Conservation (phyloP, 2,329 filamentous ascomycete species). For the Ophiocordyceps camponoti-rufipedis region DNA sequence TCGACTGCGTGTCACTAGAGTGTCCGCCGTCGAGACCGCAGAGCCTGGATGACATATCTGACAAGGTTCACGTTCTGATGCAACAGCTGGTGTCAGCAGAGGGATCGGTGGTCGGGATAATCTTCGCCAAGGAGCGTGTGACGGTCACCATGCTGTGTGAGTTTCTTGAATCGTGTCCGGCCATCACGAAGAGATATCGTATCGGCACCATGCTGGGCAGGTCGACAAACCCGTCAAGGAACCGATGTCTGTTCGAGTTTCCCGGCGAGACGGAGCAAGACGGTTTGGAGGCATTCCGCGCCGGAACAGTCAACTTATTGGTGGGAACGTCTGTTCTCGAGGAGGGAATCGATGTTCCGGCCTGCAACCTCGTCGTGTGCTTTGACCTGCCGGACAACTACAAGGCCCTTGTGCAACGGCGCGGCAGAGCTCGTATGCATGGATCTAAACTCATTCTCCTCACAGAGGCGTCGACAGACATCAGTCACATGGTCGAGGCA, state of each 20-base stretch:
- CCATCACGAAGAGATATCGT: slow-evolving; percentile 23
- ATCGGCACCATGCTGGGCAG: slow-evolving; percentile 36
- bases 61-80: slow-evolving; percentile 40
- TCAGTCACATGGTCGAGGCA: slow-evolving; percentile 34
- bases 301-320: slow-evolving; percentile 35
- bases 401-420: slow-evolving; percentile 41
- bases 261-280: slow-evolving; percentile 13
- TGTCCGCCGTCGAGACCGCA: slow-evolving; percentile 4
- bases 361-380: slow-evolving; percentile 43
- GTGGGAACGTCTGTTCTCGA: slow-evolving; percentile 47
- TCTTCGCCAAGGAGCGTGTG: slow-evolving; percentile 48
- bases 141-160: slow-evolving; percentile 41
- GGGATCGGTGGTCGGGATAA: slow-evolving; percentile 33
- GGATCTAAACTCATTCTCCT: slow-evolving; percentile 32
- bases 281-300: slow-evolving; percentile 28
- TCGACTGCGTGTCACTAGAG: slow-evolving; percentile 16
- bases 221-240: slow-evolving; percentile 19
- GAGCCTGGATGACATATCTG: slow-evolving; percentile 21
- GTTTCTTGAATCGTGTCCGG: slow-evolving; percentile 34
- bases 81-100: slow-evolving; percentile 25
- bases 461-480: slow-evolving; percentile 11
- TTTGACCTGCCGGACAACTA: slow-evolving; percentile 30
- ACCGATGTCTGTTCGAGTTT: slow-evolving; percentile 21
- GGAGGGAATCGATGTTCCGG: slow-evolving; percentile 50
- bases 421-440: slow-evolving; percentile 31